Percentiles rank a stretch among this genome's conserved stretches.
Conservation (phyloP, 2,329 filamentous ascomycete genomes). For the Colletotrichum sojae region DNA sequence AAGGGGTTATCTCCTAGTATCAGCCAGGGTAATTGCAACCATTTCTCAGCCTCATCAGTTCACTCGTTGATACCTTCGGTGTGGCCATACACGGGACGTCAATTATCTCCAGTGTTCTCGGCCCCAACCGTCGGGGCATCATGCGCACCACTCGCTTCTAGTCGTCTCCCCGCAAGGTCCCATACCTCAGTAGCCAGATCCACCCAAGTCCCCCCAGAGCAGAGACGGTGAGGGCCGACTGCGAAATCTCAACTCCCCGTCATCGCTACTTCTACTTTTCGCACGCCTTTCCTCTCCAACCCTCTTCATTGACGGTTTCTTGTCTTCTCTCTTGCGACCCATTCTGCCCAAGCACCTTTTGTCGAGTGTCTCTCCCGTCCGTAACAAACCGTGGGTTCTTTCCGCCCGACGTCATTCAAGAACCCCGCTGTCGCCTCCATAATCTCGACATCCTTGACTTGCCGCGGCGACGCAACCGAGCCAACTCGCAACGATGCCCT, state of each 20-base stretch:
- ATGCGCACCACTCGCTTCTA: conserved; percentile 32
- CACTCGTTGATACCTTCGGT: background rate
- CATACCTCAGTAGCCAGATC: conserved; percentile 10
- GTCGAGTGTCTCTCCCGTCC: no score
- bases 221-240: conserved; percentile 23
- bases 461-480: conserved; percentile 7
- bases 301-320: background rate
- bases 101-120: background rate
- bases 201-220: conserved; percentile 1
- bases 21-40: conserved; percentile 7
- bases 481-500: conserved; percentile 76
- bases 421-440: conserved; percentile 1
- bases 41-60: conserved; percentile 28
- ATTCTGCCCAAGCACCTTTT: background rate
- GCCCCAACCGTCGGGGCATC: conserved; percentile 21
- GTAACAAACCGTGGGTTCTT: background rate
- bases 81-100: conserved; percentile 2
- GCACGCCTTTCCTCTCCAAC: background rate
- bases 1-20: conserved; percentile 26
- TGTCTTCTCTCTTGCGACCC: background rate
- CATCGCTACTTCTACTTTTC: background rate
- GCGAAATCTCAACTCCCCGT: conserved; percentile 7
- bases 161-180: conserved; percentile 28
- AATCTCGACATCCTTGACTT: background rate
- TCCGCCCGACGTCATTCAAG: background rate